phyloP scores from a whole-genome alignment of 2,329 filamentous ascomycete species.

The Ilyonectria robusta region DNA sequence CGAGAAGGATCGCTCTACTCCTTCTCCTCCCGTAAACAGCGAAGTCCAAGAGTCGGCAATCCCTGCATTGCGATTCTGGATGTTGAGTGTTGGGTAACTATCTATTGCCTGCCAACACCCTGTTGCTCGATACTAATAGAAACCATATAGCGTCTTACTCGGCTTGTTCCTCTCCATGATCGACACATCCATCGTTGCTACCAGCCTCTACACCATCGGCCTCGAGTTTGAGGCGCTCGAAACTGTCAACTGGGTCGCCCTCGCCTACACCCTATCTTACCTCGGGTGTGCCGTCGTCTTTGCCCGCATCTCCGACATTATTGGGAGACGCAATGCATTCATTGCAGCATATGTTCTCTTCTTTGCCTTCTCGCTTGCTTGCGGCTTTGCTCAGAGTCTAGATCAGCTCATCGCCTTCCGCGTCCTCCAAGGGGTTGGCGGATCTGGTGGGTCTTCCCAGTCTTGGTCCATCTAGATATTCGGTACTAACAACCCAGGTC shows the following conservation, averaged over 20 bases:
- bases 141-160: constrained; percentile 58
- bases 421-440: constrained; percentile 66
- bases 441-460: constrained; percentile 55
- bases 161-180: constrained; percentile 71
- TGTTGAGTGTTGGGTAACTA: constrained; percentile 52
- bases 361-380: constrained; percentile 69
- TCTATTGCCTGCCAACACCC: not conserved
- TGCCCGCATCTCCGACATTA: constrained; percentile 67
- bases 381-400: constrained; percentile 55
- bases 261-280: constrained; percentile 70
- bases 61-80: constrained; percentile 52
- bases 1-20: not conserved
- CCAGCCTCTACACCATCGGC: constrained; percentile 69
- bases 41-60: constrained; percentile 36
- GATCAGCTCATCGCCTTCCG: constrained; percentile 65
- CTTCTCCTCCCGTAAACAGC: constrained; percentile 7
- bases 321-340: constrained; percentile 68
- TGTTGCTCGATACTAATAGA: not conserved
- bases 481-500: constrained; percentile 50
- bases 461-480: not conserved
- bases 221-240: constrained; percentile 63
- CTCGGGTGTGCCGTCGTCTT: constrained; percentile 70
- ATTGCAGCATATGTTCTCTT: constrained; percentile 67
- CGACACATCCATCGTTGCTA: constrained; percentile 73
- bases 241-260: constrained; percentile 67